phyloP scores from a whole-genome alignment of 2,329 filamentous ascomycete species.

The Chaetomium sp. region DNA sequence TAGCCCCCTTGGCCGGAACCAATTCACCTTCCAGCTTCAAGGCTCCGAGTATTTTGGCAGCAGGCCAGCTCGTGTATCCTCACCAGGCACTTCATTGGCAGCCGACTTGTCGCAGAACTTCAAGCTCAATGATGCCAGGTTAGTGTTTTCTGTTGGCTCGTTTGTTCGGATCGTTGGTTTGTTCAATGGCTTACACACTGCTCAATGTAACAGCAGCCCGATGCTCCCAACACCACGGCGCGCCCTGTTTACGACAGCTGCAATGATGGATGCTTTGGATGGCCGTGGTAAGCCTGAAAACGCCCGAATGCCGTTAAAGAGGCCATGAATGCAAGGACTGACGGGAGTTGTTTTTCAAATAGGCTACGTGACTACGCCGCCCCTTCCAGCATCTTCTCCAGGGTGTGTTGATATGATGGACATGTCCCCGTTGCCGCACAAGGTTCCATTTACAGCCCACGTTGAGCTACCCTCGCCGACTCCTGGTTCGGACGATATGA shows the following conservation, averaged over 20 bases:
- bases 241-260: conserved; percentile 73
- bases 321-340: conserved; percentile 7
- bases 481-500: conserved; percentile 49
- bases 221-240: conserved; percentile 76
- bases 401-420: conserved; percentile 78
- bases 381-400: conserved; percentile 69
- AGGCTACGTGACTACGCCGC: conserved; percentile 78
- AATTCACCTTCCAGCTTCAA: conserved; percentile 42
- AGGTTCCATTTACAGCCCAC: conserved; percentile 60
- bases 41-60: conserved; percentile 73
- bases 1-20: conserved; percentile 41
- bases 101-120: conserved; percentile 97
- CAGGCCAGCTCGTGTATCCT: conserved; percentile 74
- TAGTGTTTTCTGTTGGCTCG: conserved; percentile 30
- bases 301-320: not conserved
- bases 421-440: conserved; percentile 87
- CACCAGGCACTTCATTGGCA: conserved; percentile 82
- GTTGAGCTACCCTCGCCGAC: conserved; percentile 68
- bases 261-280: conserved; percentile 54
- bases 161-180: not conserved
- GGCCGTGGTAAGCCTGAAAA: conserved; percentile 48
- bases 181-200: conserved; percentile 17
- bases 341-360: conserved; percentile 19
- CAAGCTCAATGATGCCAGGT: conserved; percentile 79
- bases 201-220: conserved; percentile 49